Conservation (phyloP, 2,329 filamentous ascomycete species). For the Colletotrichum orchidophilum region DNA sequence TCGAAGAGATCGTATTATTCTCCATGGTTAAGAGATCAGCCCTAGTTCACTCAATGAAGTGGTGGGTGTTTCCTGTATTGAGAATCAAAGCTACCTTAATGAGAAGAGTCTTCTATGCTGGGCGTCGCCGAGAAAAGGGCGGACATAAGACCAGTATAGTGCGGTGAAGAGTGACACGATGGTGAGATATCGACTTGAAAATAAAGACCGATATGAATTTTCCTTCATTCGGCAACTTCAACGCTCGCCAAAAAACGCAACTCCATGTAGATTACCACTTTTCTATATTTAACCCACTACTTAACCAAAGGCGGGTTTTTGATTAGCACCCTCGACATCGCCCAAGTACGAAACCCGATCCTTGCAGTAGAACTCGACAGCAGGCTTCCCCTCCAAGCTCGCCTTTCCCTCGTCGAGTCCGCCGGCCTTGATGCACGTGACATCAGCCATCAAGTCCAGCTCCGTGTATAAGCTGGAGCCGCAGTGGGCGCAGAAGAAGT, state of each 20-base stretch:
- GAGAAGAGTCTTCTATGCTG: too few species aligned
- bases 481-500: slow-evolving; percentile 64
- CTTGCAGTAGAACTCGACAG: slow-evolving; percentile 62
- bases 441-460: slow-evolving; percentile 62
- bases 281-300: not conserved
- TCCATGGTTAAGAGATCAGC: too few species aligned
- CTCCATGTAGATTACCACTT: not conserved
- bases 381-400: slow-evolving; percentile 52
- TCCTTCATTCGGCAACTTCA: too few species aligned
- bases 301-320: slow-evolving; percentile 45
- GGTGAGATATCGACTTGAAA: too few species aligned
- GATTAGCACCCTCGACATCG: slow-evolving; percentile 55
- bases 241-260: not conserved
- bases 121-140: too few species aligned
- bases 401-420: slow-evolving; percentile 58
- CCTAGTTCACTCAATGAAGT: too few species aligned
- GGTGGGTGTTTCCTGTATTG: too few species aligned
- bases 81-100: too few species aligned
- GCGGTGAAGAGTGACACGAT: too few species aligned
- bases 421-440: slow-evolving; percentile 61
- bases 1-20: too few species aligned
- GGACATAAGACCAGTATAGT: too few species aligned
- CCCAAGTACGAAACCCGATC: slow-evolving; percentile 56
- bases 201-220: too few species aligned
- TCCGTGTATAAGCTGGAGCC: slow-evolving; percentile 61